Conservation (phyloP, 805 yeast genomes). For the Candida michaelii region DNA sequence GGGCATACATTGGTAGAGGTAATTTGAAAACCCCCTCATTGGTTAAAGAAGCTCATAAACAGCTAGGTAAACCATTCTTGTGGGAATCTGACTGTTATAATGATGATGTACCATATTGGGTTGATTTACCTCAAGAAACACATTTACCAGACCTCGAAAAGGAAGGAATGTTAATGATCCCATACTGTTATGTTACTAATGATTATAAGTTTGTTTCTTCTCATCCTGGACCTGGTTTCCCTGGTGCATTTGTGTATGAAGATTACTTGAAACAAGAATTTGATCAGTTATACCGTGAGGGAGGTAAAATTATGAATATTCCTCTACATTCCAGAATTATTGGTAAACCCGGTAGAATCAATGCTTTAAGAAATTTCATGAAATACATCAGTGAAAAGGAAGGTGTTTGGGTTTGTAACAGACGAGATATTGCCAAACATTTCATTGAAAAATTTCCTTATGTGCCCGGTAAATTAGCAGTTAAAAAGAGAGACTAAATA, state of each 20-base stretch:
- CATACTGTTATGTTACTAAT: slow-evolving; percentile 28
- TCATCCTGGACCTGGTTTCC: slow-evolving; percentile 8
- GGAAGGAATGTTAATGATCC: slow-evolving; percentile 26
- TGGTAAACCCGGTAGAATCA: slow-evolving; percentile 36
- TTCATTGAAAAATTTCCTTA: slow-evolving; percentile 20
- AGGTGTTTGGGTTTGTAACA: slow-evolving; percentile 38
- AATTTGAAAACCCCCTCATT: slow-evolving; percentile 29
- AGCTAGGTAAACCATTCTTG: slow-evolving; percentile 26
- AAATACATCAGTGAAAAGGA: slow-evolving; percentile 30
- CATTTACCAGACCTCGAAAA: slow-evolving; percentile 18
- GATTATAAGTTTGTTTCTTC: slow-evolving; percentile 23
- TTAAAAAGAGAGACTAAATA: background rate
- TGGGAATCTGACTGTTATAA: slow-evolving; percentile 36
- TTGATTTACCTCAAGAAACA: slow-evolving; percentile 23
- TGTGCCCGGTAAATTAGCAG: slow-evolving; percentile 12
- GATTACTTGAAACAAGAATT: slow-evolving; percentile 15
- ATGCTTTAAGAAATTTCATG: slow-evolving; percentile 34
- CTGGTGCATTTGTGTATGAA: slow-evolving; percentile 14
- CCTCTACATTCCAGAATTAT: slow-evolving; percentile 36
- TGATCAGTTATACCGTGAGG: slow-evolving; percentile 32
- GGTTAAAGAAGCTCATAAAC: slow-evolving; percentile 33
- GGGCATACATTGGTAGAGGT: slow-evolving; percentile 38
- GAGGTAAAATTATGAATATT: slow-evolving; percentile 36
- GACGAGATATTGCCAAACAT: slow-evolving; percentile 35
- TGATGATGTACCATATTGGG: slow-evolving; percentile 39